Percentiles rank a stretch among this genome's conserved stretches.
Evolutionary conservation across 768 basidiomycete genomes (phyloP).

Genomic region (Rhizopogon sp.): DNA sequence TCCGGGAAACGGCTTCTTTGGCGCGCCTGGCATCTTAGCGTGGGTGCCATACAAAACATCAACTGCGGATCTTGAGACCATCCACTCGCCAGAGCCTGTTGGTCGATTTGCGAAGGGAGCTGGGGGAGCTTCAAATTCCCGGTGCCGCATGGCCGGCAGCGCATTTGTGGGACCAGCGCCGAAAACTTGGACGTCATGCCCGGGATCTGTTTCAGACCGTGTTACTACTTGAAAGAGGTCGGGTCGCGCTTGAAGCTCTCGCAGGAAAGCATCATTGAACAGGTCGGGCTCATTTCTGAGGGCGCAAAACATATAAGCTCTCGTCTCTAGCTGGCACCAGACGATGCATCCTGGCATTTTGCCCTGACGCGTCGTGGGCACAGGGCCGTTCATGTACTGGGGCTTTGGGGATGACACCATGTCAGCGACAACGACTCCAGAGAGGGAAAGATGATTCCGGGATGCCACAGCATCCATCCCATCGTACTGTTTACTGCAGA

Average conservation of each 20-base stretch:
- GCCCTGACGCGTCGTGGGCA: conserved; percentile 6
- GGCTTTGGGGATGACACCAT: conserved; percentile 7
- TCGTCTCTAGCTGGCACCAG: conserved; percentile 19
- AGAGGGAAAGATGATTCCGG: conserved; percentile 17
- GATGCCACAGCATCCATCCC: neutral
- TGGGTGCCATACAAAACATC: conserved; percentile 18
- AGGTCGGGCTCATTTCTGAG: conserved; percentile 21
- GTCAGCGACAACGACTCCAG: conserved; percentile 16
- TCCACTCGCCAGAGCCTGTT: conserved; percentile 9
- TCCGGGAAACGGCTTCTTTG: neutral
- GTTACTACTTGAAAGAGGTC: conserved; percentile 28
- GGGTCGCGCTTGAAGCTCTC: conserved; percentile 24
- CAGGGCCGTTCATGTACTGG: neutral
- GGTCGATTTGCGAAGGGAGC: neutral
- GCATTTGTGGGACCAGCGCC: conserved; percentile 12
- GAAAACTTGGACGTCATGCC: conserved; percentile 16
- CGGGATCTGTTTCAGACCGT: conserved; percentile 23
- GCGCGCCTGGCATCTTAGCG: neutral
- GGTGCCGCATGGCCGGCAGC: conserved; percentile 8
- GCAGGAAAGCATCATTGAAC: conserved; percentile 22
- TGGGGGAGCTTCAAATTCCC: conserved; percentile 20
- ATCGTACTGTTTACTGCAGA: conserved; percentile 6
- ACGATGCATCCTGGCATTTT: conserved; percentile 10
- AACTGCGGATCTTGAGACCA: conserved; percentile 6
- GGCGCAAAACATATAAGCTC: conserved; percentile 28